phyloP scores from a whole-genome alignment of 2,329 filamentous ascomycete genomes.

The Aspergillus aculeatus region DNA sequence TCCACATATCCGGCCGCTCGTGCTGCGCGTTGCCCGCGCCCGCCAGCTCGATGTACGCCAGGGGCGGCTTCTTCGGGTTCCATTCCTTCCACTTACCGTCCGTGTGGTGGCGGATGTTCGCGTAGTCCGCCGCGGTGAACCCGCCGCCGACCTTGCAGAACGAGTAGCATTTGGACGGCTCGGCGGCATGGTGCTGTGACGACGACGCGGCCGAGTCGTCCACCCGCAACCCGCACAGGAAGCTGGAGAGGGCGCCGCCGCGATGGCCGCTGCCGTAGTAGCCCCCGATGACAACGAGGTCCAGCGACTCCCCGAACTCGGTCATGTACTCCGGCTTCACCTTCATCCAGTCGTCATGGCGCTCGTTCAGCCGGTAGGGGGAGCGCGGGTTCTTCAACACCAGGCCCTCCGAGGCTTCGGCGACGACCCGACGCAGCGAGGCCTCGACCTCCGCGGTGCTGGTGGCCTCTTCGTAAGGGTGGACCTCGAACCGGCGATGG shows the following conservation, averaged over 20 bases:
- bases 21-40: constrained; percentile 67
- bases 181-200: constrained; percentile 36
- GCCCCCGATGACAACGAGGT: constrained; percentile 84
- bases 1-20: constrained; percentile 89
- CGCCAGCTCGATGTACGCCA: constrained; percentile 74
- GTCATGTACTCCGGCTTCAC: constrained; percentile 99
- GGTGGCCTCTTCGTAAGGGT: constrained; percentile 66
- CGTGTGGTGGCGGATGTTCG: constrained; percentile 75
- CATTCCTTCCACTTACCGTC: constrained; percentile 90
- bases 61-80: constrained; percentile 74
- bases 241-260: constrained; percentile 79
- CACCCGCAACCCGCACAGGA: constrained; percentile 81
- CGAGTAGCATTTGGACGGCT: constrained; percentile 78
- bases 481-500: constrained; percentile 77
- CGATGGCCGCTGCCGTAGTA: constrained; percentile 87
- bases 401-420: constrained; percentile 82
- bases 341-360: constrained; percentile 96
- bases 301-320: constrained; percentile 89
- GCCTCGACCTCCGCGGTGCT: constrained; percentile 73
- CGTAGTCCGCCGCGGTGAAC: constrained; percentile 80
- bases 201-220: constrained; percentile 67
- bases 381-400: constrained; percentile 92
- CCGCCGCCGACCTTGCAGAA: constrained; percentile 99
- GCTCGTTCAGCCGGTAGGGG: constrained; percentile 79
- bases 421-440: constrained; percentile 76